Evolutionary conservation across 768 basidiomycete species (phyloP), one percentile per base, ranked within the genome.

Genomic region (Candolleomyces eurysporus): DNA sequence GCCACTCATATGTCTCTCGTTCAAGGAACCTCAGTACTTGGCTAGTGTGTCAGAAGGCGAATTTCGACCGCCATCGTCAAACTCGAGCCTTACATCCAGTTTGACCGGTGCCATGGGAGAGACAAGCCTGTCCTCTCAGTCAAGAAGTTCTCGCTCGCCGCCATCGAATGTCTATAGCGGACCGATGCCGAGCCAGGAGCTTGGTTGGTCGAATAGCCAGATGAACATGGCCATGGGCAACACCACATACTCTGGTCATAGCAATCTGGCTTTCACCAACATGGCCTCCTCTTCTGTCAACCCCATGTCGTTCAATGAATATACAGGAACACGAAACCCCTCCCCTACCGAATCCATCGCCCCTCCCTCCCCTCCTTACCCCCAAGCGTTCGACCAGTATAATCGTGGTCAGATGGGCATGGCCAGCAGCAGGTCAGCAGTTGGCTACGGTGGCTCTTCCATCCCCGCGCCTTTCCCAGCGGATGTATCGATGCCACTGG

Each of bases 41-140:
- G 64, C 58, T 30, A 65, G 71, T 49, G 57, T 73, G 58, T 62
- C 67, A 45, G 69, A 69, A 54, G 61, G 68, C 50, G 67, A 66
- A 36, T 62, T 68, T 61, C 72, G 73, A 57, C 71, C 78, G 36
- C 71, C 75, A 50, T 72, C 76, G 19, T 80, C 84, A 31, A 54
- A 54, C 0, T 74, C 69, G 68, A 54, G 52, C 32, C 52, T 54
- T 17, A 54, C 52, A 8, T 80, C 80, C 53, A 82, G 78, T 58
- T 75, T 91, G 60, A 83, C 82, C 30, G 86, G 86, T 60, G 87
- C 89, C 26, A 83, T 90, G 72, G 86, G 84, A 54, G 85, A 87
- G 45, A 65, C 74, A 13, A 61, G 78, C 30, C 52, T 54, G 19
- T 54, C 52, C 11, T 30, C 8, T 32, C 52, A 31, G 17, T 73